Evolutionary conservation across 306 rosid species (phyloP).

Genomic region (Lathyrus oleraceus): DNA sequence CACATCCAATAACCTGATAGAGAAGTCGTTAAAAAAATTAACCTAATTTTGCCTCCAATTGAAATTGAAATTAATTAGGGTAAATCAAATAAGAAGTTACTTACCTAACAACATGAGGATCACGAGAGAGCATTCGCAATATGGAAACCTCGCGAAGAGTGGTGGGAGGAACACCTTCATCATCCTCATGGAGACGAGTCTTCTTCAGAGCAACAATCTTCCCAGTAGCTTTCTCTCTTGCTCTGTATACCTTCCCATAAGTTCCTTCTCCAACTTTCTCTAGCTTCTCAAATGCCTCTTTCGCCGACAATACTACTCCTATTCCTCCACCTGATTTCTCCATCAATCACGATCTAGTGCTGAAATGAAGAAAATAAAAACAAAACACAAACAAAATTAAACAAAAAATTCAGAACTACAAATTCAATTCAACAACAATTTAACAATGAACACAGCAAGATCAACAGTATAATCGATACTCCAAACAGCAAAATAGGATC

Average conservation of each 20-base stretch:
- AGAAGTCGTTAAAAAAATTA: neutral
- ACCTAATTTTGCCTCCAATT: neutral
- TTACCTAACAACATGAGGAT: constrained; percentile 81
- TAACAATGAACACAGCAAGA: neutral
- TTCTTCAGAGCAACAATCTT: constrained; percentile 93
- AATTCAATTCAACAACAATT: neutral
- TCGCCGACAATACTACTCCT: constrained; percentile 62
- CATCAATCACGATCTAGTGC: neutral
- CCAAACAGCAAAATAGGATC: neutral
- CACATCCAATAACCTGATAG: constrained; percentile 70
- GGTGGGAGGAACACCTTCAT: constrained; percentile 97
- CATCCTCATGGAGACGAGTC: constrained; percentile 95
- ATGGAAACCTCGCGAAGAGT: constrained; percentile 97
- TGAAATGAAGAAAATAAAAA: neutral
- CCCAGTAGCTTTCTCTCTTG: constrained; percentile 78
- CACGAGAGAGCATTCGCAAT: constrained; percentile 90
- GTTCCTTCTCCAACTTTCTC: constrained; percentile 98
- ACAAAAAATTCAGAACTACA: neutral
- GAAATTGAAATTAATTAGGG: neutral
- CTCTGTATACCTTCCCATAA: constrained; percentile 87
- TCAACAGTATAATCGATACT: neutral
- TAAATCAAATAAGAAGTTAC: neutral
- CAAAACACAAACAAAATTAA: no score
- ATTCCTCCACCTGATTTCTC: constrained; percentile 36
- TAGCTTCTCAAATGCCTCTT: constrained; percentile 83